These are phyloP conservation scores for Phytophthora fragariaefolia DNA, from an alignment of 352 stramenopile genomes.

Conservation along the genomic window DNA sequence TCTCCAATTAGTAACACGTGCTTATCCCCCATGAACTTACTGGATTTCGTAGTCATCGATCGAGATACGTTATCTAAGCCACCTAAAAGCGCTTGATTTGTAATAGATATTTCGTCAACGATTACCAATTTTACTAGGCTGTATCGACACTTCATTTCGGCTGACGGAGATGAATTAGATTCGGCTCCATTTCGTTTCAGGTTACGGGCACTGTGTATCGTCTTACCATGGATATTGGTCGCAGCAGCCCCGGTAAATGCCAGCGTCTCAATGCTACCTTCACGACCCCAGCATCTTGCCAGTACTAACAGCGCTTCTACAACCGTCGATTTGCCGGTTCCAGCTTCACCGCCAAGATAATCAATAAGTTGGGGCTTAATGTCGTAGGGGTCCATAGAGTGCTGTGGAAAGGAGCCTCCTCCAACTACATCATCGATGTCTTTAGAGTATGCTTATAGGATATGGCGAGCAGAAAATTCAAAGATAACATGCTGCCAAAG, in stretches of 20 bases:
- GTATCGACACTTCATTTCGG: slow-evolving; percentile 26
- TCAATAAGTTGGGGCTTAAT: slow-evolving; percentile 14
- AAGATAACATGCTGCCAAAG: slow-evolving; percentile 40
- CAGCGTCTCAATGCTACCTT: slow-evolving; percentile 12
- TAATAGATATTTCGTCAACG: slow-evolving; percentile 40
- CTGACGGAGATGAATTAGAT: slow-evolving; percentile 6
- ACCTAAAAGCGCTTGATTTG: slow-evolving; percentile 28
- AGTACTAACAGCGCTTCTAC: slow-evolving; percentile 5
- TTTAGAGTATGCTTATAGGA: slow-evolving; percentile 21
- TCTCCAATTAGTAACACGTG: slow-evolving; percentile 34
- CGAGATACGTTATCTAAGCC: slow-evolving; percentile 11
- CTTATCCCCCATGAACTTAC: slow-evolving; percentile 32
- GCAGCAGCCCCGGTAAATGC: slow-evolving; percentile 18
- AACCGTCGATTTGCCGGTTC: slow-evolving; percentile 16
- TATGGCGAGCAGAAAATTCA: slow-evolving; percentile 26
- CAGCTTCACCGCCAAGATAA: slow-evolving; percentile 16
- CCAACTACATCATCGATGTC: slow-evolving; percentile 6
- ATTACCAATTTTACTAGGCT: slow-evolving; percentile 25
- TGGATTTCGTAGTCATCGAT: neutral
- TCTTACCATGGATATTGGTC: slow-evolving; percentile 18
- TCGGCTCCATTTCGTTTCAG: slow-evolving; percentile 6
- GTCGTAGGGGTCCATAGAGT: neutral
- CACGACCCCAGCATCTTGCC: neutral
- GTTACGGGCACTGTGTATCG: slow-evolving; percentile 13
- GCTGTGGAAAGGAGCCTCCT: too few relatives aligned